Evolutionary conservation across 805 yeast species (phyloP).

Genomic region (Clavispora carvajalis): DNA sequence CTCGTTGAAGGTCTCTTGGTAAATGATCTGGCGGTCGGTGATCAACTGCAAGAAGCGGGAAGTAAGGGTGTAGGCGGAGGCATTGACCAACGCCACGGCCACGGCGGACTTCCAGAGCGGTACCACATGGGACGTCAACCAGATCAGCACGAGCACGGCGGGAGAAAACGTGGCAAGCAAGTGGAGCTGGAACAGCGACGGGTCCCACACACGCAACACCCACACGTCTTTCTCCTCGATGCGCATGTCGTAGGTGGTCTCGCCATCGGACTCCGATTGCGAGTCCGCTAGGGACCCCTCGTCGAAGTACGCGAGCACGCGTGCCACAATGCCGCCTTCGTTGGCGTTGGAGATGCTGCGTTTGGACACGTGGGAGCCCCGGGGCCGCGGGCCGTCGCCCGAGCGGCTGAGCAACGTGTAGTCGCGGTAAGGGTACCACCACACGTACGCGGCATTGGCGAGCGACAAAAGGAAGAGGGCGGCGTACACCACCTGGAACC

Average conservation of each 20-base stretch:
- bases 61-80: constrained; percentile 34
- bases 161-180: constrained; percentile 59
- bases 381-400: constrained; percentile 17
- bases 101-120: constrained; percentile 29
- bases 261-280: constrained; percentile 18
- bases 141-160: constrained; percentile 36
- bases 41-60: constrained; percentile 42
- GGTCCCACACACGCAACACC: constrained; percentile 63
- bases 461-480: constrained; percentile 13
- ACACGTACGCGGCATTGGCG: constrained; percentile 13
- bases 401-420: constrained; percentile 30
- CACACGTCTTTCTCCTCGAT: constrained; percentile 37
- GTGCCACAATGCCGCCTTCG: constrained; percentile 9
- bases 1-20: constrained; percentile 58
- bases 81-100: constrained; percentile 27
- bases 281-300: constrained; percentile 14
- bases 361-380: constrained; percentile 19
- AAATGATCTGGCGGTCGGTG: constrained; percentile 55
- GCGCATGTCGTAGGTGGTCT: constrained; percentile 17
- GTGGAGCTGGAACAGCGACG: constrained; percentile 50
- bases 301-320: constrained; percentile 11
- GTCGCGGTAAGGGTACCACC: constrained; percentile 17
- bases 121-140: constrained; percentile 22
- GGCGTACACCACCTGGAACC: constrained; percentile 5
- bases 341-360: constrained; percentile 10